Percentiles rank a stretch among this genome's conserved stretches.
Conservation (phyloP, 1,284 basidiomycete genomes). For the Ustilago xerochloae region DNA sequence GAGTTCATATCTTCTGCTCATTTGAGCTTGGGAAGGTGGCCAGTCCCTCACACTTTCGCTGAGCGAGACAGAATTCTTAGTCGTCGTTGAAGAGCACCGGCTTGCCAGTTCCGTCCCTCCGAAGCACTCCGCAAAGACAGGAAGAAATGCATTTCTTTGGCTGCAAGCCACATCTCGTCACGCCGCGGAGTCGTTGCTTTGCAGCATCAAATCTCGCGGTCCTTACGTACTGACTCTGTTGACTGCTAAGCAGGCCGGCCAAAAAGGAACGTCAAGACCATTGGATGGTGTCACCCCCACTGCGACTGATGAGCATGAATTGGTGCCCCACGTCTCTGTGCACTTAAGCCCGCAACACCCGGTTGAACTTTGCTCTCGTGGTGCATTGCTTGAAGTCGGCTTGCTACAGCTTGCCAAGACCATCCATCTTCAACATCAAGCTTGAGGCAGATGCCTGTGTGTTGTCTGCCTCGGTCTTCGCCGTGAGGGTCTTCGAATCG, state of each 20-base stretch:
- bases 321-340: neutral
- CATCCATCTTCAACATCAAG: too few relatives aligned
- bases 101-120: neutral
- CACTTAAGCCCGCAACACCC: neutral
- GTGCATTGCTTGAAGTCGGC: neutral
- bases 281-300: neutral
- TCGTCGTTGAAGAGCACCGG: too few relatives aligned
- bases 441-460: neutral
- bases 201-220: too few relatives aligned
- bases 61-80: too few relatives aligned
- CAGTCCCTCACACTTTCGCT: too few relatives aligned
- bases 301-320: neutral
- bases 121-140: neutral
- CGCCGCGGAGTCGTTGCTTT: neutral
- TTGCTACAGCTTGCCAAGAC: neutral
- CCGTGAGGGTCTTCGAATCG: neutral
- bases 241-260: too few relatives aligned
- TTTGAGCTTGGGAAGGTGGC: too few relatives aligned
- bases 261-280: too few relatives aligned
- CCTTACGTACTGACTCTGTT: too few relatives aligned
- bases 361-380: neutral
- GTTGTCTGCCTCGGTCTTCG: neutral
- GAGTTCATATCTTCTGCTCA: neutral
- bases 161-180: slow-evolving; percentile 1
- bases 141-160: neutral